Percentiles rank a stretch among this genome's conserved stretches.
phyloP scores from a whole-genome alignment of 2,329 filamentous ascomycete species.

The Allantophomopsis cytisporea region DNA sequence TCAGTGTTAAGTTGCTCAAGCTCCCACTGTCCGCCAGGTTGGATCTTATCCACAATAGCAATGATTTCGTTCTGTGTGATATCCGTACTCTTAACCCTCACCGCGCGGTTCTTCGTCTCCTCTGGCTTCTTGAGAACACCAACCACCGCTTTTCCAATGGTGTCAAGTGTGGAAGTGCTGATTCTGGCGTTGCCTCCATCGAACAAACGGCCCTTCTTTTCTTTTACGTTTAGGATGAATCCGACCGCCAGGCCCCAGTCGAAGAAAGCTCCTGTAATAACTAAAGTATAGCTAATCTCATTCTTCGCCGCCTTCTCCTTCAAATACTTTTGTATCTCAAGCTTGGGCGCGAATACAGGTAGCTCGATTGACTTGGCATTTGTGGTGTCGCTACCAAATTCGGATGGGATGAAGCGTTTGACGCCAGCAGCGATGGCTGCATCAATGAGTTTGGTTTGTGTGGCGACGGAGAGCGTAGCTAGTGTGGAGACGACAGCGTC shows the following conservation, averaged over 20 bases:
- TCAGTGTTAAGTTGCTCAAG: conserved; percentile 5
- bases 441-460: conserved; percentile 38
- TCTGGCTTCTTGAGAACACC: conserved; percentile 32
- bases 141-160: conserved; percentile 32
- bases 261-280: conserved; percentile 41
- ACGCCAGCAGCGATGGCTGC: conserved; percentile 44
- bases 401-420: conserved; percentile 46
- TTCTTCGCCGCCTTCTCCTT: conserved; percentile 24
- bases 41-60: conserved; percentile 18
- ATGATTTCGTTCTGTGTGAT: conserved; percentile 28
- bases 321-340: conserved; percentile 25
- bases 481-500: conserved; percentile 44
- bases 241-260: conserved; percentile 34
- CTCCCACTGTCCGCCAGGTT: conserved; percentile 15
- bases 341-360: conserved; percentile 37
- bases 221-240: conserved; percentile 30
- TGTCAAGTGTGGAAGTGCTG: conserved; percentile 30
- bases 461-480: conserved; percentile 14
- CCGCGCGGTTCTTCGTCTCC: conserved; percentile 35
- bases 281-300: conserved; percentile 36
- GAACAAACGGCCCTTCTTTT: conserved; percentile 26
- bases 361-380: conserved; percentile 23
- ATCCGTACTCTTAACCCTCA: conserved; percentile 30
- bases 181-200: conserved; percentile 36
- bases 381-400: conserved; percentile 32